Evolutionary conservation across 2,329 filamentous ascomycete genomes (phyloP), one percentile per base, ranked within the genome.

Genomic region (Alternaria incomplexa): DNA sequence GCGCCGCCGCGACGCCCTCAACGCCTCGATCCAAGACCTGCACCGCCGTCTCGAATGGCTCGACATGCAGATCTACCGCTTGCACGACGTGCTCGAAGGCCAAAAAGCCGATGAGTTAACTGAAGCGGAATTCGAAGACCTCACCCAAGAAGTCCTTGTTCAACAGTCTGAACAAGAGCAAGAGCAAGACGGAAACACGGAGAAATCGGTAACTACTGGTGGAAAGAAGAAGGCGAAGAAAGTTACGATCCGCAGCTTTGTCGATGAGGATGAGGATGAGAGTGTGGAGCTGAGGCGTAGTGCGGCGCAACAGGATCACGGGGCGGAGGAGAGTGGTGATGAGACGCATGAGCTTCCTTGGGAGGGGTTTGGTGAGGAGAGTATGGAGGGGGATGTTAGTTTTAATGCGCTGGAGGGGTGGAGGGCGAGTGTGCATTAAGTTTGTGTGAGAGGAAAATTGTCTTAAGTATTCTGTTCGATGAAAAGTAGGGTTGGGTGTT

Each of bases 21-120:
- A 87, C 26, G 83, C 83, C 26, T 86, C 86, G 59, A 90, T 95
- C 36, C 85, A 89, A 64, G 82, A 82, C 22, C 74, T 93, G 20
- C 82, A 91, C 45, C 85, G 85, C 64, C 85, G 87, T 56, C 87
- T 93, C 23, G 90, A 93, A 72, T 85, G 86, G 73, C 93, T 94
- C 80, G 88, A 89, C 25, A 90, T 92, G 64, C 91, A 94, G 78
- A 89, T 97, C 45, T 96, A 97, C 80, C 87, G 88, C 45, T 83
- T 97, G 13, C 92, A 94, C 71, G 93, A 97, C 77, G 92, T 96
- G 1, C 84, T 96, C 1, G 92, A 95, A 79, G 92, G 90, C 6
- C 91, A 94, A 77, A 92, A 91, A 81, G 84, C 84, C 32, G 85
- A 85, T 3, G 88, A 88, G 1, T 68, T 80, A 51, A 78, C 70